Evolutionary conservation across 73 alveolate genomes (phyloP).

Genomic region (Tetrahymena thermophila): DNA sequence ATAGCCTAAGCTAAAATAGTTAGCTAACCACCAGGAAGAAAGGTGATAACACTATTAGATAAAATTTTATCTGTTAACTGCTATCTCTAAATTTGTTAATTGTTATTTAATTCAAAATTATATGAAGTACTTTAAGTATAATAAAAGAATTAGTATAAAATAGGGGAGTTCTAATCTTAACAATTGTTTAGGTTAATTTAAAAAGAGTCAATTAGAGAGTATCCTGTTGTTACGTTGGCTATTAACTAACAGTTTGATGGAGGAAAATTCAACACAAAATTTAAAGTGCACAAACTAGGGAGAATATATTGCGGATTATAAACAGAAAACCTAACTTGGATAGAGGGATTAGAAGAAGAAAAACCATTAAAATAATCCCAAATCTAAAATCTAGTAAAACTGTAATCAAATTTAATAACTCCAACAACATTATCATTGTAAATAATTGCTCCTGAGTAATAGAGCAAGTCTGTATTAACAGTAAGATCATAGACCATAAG

Average conservation of each 20-base stretch:
- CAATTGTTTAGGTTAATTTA: not conserved
- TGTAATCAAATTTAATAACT: not conserved
- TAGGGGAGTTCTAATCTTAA: not conserved
- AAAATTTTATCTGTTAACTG: not conserved
- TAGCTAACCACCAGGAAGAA: not conserved
- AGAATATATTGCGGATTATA: not conserved
- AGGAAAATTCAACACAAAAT: not conserved
- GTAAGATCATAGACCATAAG: not conserved
- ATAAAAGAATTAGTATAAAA: not conserved
- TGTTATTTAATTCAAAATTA: not conserved
- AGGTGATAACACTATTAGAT: not conserved
- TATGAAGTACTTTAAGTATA: not conserved
- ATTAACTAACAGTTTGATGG: not conserved
- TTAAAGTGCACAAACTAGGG: not conserved
- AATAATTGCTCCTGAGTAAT: not conserved
- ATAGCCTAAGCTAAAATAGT: not conserved
- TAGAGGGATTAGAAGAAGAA: not conserved
- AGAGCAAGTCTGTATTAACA: not conserved
- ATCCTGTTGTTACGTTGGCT: not conserved
- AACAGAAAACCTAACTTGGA: not conserved
- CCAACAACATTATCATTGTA: not conserved
- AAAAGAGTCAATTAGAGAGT: not conserved
- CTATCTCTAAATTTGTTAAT: not conserved
- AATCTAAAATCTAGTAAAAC: not conserved
- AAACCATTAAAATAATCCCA: not conserved